A percentile compares a stretch with the other conserved stretches of the same genome.
Evolutionary conservation across 371 early-diverging fungal genomes (phyloP).

Genomic region (Mortierella sp.): DNA sequence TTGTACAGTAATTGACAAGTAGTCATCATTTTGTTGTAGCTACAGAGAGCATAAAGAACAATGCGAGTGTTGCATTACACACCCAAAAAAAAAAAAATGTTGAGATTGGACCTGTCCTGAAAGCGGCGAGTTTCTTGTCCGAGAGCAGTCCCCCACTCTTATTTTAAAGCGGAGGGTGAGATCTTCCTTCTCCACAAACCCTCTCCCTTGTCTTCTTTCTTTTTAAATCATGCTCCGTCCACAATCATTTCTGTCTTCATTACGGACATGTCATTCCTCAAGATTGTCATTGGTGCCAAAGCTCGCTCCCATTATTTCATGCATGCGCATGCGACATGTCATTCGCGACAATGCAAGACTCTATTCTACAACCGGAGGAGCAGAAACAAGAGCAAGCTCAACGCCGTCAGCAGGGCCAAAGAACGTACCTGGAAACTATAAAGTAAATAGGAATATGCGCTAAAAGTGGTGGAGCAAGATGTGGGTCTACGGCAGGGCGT

Average conservation of each 20-base stretch:
- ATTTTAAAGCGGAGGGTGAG: background rate
- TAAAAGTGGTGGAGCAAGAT: background rate
- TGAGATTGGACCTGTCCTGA: too few species aligned
- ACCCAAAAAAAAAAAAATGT: too few species aligned
- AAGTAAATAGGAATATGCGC: conserved; percentile 2
- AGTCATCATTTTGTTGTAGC: background rate
- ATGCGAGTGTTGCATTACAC: too few species aligned
- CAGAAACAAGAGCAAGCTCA: too few species aligned
- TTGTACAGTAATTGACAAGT: background rate
- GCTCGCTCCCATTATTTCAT: too few species aligned
- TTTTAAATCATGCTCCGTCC: background rate
- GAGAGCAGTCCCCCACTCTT: background rate
- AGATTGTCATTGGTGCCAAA: background rate
- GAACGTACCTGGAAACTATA: conserved; percentile 22
- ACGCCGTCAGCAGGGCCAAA: background rate
- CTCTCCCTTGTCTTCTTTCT: background rate
- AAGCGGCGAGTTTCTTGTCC: too few species aligned
- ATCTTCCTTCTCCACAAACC: background rate
- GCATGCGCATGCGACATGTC: too few species aligned
- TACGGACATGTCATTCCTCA: background rate
- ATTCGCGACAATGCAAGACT: too few species aligned
- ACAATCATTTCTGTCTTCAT: background rate
- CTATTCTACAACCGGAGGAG: too few species aligned
- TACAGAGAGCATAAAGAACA: too few species aligned
- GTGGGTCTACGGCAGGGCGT: too few species aligned